Evolutionary conservation across 2,329 filamentous ascomycete species (phyloP).

Genomic region (Clarireedia hainanense): DNA sequence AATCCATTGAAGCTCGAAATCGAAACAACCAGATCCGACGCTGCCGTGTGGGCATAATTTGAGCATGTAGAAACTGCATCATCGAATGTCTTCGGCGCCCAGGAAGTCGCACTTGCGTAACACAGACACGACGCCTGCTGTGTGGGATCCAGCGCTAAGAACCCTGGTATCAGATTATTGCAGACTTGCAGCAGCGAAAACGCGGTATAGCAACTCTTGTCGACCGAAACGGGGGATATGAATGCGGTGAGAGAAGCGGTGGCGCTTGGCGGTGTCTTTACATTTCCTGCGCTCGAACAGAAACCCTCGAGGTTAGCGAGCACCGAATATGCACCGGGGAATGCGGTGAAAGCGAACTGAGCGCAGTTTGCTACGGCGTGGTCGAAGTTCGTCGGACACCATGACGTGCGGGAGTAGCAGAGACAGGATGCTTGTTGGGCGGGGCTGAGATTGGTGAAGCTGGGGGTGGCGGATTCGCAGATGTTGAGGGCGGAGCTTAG

Average conservation of each 20-base stretch:
- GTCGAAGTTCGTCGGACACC: conserved; percentile 21
- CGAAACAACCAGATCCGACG: background rate
- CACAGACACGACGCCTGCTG: conserved; percentile 5
- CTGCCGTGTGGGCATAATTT: background rate
- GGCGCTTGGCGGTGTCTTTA: background rate
- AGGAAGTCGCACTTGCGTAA: conserved; percentile 1
- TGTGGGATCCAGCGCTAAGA: background rate
- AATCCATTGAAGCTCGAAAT: background rate
- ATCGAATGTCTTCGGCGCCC: conserved; percentile 5
- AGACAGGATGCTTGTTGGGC: conserved; percentile 22
- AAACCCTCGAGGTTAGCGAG: conserved; percentile 18
- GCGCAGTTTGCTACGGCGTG: conserved; percentile 19
- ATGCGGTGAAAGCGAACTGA: conserved; percentile 14
- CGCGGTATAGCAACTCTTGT: background rate
- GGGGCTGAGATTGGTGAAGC: conserved; percentile 17
- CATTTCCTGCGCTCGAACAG: conserved; percentile 1
- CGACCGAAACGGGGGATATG: background rate
- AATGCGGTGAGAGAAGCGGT: background rate
- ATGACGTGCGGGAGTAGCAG: conserved; percentile 21
- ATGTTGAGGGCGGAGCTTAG: conserved; percentile 18
- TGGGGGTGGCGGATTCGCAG: conserved; percentile 18
- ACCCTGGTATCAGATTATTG: background rate
- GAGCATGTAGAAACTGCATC: background rate
- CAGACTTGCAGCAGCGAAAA: background rate
- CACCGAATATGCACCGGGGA: conserved; percentile 11